A percentile compares a stretch with the other conserved stretches of the same genome.
Evolutionary conservation across 139 green algal species (phyloP).

Genomic region (Chlamydomonas sp.): DNA sequence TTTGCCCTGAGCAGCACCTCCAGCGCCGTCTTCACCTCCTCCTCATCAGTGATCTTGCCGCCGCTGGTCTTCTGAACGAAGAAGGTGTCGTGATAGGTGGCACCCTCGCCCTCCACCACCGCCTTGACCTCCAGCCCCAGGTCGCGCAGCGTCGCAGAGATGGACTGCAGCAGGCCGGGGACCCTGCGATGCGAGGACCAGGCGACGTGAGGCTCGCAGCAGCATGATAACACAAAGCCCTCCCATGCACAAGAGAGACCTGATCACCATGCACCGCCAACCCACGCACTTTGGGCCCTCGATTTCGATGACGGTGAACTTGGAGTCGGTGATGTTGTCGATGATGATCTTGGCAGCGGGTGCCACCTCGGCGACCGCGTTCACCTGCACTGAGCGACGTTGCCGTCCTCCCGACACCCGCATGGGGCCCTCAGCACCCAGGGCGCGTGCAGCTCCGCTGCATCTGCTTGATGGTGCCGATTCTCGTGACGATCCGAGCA

Average conservation of each 20-base stretch:
- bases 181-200: not conserved
- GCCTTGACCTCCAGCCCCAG: conserved; percentile 75
- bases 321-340: conserved; percentile 43
- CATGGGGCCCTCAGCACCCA: too few relatives aligned
- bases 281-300: conserved; percentile 19
- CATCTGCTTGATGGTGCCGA: too few relatives aligned
- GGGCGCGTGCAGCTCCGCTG: too few relatives aligned
- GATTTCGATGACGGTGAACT: conserved; percentile 56
- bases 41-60: conserved; percentile 50
- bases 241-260: too few relatives aligned
- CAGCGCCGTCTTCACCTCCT: conserved; percentile 45
- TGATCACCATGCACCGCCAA: not conserved
- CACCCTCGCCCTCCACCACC: conserved; percentile 39
- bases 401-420: too few relatives aligned
- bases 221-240: not conserved
- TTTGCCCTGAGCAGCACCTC: conserved; percentile 35
- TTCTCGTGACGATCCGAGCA: too few relatives aligned
- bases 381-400: conserved; percentile 6
- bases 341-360: conserved; percentile 2
- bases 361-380: not conserved
- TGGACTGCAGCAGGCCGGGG: conserved; percentile 63
- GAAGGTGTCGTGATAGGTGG: conserved; percentile 69
- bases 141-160: conserved; percentile 52
- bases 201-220: not conserved
- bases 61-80: conserved; percentile 55